Conservation (phyloP, 768 basidiomycete species). For the Boletus subparvulus region DNA sequence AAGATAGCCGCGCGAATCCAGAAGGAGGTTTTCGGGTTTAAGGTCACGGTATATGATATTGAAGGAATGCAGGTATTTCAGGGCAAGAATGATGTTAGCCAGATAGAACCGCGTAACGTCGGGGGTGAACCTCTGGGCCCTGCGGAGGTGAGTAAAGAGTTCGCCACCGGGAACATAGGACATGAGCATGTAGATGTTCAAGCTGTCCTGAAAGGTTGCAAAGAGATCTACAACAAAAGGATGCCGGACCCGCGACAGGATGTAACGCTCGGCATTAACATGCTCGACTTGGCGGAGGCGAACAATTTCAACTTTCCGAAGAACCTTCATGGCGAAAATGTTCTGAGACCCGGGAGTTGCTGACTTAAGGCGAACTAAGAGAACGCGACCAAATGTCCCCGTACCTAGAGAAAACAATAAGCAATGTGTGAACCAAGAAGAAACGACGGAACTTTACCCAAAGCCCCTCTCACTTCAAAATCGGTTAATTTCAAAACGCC, state of each 20-base stretch:
- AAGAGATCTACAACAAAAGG: conserved; percentile 97
- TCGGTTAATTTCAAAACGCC: conserved; percentile 67
- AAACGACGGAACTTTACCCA: conserved; percentile 48
- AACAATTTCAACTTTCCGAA: conserved; percentile 83
- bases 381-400: conserved; percentile 92
- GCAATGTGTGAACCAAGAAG: not conserved
- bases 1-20: conserved; percentile 91
- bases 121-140: conserved; percentile 91
- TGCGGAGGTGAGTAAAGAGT: conserved; percentile 93
- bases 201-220: conserved; percentile 90
- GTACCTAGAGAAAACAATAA: conserved; percentile 58
- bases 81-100: conserved; percentile 91
- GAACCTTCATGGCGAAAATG: conserved; percentile 86
- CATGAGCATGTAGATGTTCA: conserved; percentile 98
- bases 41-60: conserved; percentile 99
- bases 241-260: conserved; percentile 87
- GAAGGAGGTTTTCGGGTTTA: conserved; percentile 97
- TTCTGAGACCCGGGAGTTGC: conserved; percentile 43
- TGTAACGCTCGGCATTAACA: conserved; percentile 94
- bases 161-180: conserved; percentile 97
- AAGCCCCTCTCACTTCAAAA: conserved; percentile 77
- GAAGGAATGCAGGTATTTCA: conserved; percentile 92
- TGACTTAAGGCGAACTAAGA: conserved; percentile 76
- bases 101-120: conserved; percentile 98
- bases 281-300: conserved; percentile 95